Percentiles rank a stretch among this genome's conserved stretches.
phyloP scores from a whole-genome alignment of 2,329 filamentous ascomycete genomes.

The Cladosporium sp. region DNA sequence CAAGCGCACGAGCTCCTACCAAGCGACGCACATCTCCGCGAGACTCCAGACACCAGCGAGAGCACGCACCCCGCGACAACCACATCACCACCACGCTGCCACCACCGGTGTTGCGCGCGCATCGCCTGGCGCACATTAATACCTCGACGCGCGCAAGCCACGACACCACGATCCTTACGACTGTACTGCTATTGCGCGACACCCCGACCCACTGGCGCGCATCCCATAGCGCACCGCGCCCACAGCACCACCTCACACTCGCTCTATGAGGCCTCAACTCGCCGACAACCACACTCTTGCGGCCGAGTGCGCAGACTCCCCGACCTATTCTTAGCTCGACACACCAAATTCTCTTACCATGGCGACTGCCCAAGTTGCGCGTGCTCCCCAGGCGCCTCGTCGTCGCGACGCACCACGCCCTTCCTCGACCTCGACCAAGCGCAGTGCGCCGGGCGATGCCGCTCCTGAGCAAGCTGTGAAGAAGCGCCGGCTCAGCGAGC shows the following conservation, averaged over 20 bases:
- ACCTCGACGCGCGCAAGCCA: neutral
- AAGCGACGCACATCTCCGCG: too few relatives aligned
- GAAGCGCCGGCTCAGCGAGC: constrained; percentile 28
- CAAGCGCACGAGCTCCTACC: too few relatives aligned
- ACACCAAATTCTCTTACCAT: constrained; percentile 16
- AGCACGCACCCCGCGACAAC: neutral
- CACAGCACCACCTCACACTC: neutral
- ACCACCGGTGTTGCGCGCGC: neutral
- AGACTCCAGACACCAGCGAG: neutral
- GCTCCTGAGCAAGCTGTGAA: constrained; percentile 21
- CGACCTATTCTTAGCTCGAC: neutral
- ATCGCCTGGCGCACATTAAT: neutral
- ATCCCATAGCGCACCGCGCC: neutral
- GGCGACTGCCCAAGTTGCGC: constrained; percentile 31
- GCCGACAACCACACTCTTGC: neutral
- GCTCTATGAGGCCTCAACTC: neutral
- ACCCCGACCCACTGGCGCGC: neutral
- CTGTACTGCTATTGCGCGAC: neutral
- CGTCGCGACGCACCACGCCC: constrained; percentile 39
- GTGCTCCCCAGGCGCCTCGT: constrained; percentile 38
- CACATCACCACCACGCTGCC: neutral
- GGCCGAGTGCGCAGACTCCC: neutral
- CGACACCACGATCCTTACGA: constrained; percentile 2
- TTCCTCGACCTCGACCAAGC: constrained; percentile 21
- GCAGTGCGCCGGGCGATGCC: constrained; percentile 20